These are phyloP conservation scores for Penicillium verrucosum DNA, from an alignment of 2,329 filamentous ascomycete species.

Conservation along the genomic window DNA sequence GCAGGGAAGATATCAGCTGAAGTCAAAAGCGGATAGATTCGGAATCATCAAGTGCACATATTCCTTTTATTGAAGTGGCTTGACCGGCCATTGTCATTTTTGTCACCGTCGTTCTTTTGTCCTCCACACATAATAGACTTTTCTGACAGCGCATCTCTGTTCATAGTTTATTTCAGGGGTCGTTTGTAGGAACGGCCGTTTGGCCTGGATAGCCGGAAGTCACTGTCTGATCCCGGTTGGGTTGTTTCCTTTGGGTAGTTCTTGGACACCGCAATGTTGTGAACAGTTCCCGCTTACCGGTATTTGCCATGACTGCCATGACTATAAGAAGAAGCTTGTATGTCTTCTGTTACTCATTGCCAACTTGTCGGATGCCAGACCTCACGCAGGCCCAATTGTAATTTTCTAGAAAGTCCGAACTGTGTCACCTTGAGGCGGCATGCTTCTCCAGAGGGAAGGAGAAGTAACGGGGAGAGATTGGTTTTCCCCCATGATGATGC, in stretches of 20 bases:
- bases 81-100: background rate
- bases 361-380: conserved; percentile 4
- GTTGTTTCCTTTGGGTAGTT: conserved; percentile 5
- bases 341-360: conserved; percentile 18
- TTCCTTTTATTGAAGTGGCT: background rate
- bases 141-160: conserved; percentile 9
- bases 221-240: conserved; percentile 12
- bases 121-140: background rate
- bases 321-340: conserved; percentile 15
- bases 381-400: conserved; percentile 15
- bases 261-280: conserved; percentile 5
- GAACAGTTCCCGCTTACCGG: conserved; percentile 5
- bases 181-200: conserved; percentile 22
- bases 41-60: conserved; percentile 7
- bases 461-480: background rate
- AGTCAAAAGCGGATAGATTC: conserved; percentile 7
- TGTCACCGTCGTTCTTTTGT: background rate
- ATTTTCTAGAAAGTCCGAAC: conserved; percentile 20
- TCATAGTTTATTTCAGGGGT: background rate
- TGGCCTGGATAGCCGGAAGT: conserved; percentile 15
- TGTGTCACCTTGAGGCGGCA: conserved; percentile 4
- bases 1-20: conserved; percentile 3
- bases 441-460: conserved; percentile 1
- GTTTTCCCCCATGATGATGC: background rate
- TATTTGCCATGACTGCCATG: conserved; percentile 2